Evolutionary conservation across 1,284 basidiomycete genomes (phyloP).

Genomic region (Flammula alnicola): DNA sequence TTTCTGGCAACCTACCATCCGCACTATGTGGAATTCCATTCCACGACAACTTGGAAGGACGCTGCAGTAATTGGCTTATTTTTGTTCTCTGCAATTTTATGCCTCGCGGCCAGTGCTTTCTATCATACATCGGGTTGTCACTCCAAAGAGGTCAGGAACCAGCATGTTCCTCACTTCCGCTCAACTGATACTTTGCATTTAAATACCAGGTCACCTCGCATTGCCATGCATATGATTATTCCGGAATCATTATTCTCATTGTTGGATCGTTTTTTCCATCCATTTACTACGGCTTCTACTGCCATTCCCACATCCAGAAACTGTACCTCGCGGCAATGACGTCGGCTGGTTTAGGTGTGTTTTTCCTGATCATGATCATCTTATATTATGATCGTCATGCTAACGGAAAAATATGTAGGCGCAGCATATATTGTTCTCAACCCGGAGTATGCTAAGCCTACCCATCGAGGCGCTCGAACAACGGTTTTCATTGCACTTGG

Average conservation of each 20-base stretch:
- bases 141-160: constrained; percentile 58
- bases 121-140: constrained; percentile 84
- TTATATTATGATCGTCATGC: constrained; percentile 21
- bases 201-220: constrained; percentile 46
- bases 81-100: constrained; percentile 74
- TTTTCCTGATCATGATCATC: constrained; percentile 28
- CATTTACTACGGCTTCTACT: constrained; percentile 77
- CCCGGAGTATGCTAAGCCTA: constrained; percentile 78
- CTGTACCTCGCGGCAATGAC: constrained; percentile 62
- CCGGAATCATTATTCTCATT: constrained; percentile 70
- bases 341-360: constrained; percentile 65
- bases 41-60: constrained; percentile 65
- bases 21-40: constrained; percentile 53
- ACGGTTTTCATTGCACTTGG: constrained; percentile 83
- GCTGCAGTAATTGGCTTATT: constrained; percentile 69
- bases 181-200: constrained; percentile 14
- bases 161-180: constrained; percentile 29
- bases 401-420: constrained; percentile 39
- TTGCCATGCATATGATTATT: constrained; percentile 73
- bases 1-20: constrained; percentile 59
- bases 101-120: constrained; percentile 75
- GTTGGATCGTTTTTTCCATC: constrained; percentile 85
- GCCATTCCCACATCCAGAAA: constrained; percentile 54
- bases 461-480: constrained; percentile 80
- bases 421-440: constrained; percentile 81